Evolutionary conservation across 2,329 filamentous ascomycete genomes (phyloP).

Genomic region (Allantophomopsis cytisporea): DNA sequence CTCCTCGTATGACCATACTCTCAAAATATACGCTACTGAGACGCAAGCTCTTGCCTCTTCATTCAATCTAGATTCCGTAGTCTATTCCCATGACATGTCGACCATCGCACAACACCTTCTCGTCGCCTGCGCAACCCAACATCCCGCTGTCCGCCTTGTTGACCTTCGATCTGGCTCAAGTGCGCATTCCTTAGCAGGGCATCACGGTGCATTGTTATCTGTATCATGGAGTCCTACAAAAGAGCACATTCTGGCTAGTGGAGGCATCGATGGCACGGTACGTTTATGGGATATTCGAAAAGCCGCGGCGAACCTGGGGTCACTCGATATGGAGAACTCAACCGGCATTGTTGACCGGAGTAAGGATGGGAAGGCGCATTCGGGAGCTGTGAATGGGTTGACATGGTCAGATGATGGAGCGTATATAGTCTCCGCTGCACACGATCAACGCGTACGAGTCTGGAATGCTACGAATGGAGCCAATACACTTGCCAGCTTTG

Average conservation of each 20-base stretch:
- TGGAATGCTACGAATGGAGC: constrained; percentile 73
- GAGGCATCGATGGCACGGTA: constrained; percentile 71
- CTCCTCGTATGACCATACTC: constrained; percentile 62
- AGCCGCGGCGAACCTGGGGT: constrained; percentile 60
- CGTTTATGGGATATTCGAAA: constrained; percentile 81
- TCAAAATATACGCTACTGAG: constrained; percentile 63
- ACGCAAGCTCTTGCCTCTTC: constrained; percentile 45
- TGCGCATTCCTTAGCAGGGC: constrained; percentile 57
- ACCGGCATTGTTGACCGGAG: constrained; percentile 46
- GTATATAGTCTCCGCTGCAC: constrained; percentile 66
- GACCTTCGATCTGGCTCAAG: constrained; percentile 73
- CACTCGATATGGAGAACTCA: constrained; percentile 75
- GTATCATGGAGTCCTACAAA: constrained; percentile 71
- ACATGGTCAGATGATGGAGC: constrained; percentile 72
- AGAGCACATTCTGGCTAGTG: constrained; percentile 70
- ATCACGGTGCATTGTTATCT: constrained; percentile 52
- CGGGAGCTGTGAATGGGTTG: constrained; percentile 71
- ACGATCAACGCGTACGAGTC: constrained; percentile 73
- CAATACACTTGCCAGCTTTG: constrained; percentile 83
- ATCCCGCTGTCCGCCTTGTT: constrained; percentile 71
- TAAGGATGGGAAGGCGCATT: constrained; percentile 52
- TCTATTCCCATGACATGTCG: constrained; percentile 70
- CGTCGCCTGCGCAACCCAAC: constrained; percentile 79
- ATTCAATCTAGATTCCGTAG: constrained; percentile 53
- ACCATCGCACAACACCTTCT: constrained; percentile 59